A percentile compares a stretch with the other conserved stretches of the same genome.
These are phyloP conservation scores for Jatropha multifida DNA, from an alignment of 441 rosid species.

Conservation along the genomic window DNA sequence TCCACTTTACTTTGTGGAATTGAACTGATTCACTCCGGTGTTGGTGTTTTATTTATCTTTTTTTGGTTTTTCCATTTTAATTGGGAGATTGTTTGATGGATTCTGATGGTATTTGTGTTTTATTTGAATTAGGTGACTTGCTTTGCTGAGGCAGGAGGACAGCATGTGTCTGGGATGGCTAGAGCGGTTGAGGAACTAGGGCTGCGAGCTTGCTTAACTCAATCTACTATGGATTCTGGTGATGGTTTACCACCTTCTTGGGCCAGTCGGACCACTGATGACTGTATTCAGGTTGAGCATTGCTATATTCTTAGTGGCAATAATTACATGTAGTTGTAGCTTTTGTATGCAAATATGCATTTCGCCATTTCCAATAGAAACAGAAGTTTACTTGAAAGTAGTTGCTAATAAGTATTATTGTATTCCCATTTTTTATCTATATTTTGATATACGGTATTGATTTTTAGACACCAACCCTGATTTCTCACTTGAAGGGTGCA, in stretches of 20 bases:
- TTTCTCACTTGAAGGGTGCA: slow-evolving; percentile 33
- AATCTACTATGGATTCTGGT: slow-evolving; percentile 65
- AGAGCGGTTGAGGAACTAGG: slow-evolving; percentile 64
- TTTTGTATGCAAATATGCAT: not conserved
- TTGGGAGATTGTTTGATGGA: not conserved
- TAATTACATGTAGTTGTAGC: not conserved
- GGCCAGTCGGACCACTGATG: slow-evolving; percentile 56
- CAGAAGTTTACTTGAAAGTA: not conserved
- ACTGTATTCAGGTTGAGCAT: slow-evolving; percentile 55
- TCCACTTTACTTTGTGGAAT: slow-evolving; percentile 69
- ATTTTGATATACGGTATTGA: not conserved
- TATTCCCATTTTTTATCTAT: not conserved
- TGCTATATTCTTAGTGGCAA: not conserved
- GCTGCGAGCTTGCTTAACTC: slow-evolving; percentile 61
- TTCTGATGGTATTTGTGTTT: slow-evolving; percentile 10
- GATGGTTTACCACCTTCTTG: slow-evolving; percentile 65
- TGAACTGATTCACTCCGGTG: slow-evolving; percentile 69
- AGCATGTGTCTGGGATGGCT: slow-evolving; percentile 67
- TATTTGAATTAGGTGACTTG: slow-evolving; percentile 52
- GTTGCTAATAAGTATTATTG: not conserved
- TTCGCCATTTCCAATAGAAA: not conserved
- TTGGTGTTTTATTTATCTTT: slow-evolving; percentile 22
- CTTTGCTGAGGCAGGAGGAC: slow-evolving; percentile 84
- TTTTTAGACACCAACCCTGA: not conserved
- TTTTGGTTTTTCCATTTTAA: not conserved